Conservation (phyloP, 2,329 filamentous ascomycete genomes). For the Blastomyces emzantsi region DNA sequence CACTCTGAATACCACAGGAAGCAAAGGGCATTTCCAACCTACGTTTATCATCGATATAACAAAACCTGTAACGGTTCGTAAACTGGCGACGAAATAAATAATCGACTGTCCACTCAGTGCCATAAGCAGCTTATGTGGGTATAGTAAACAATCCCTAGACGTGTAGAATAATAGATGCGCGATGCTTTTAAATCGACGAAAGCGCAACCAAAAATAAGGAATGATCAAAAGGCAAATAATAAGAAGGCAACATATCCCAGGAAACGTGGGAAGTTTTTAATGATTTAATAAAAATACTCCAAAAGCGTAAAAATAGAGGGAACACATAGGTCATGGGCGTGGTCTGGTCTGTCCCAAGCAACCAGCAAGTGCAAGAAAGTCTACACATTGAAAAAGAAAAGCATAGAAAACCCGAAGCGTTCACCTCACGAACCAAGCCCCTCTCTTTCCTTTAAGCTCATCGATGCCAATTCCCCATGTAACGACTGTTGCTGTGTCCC, state of each 20-base stretch:
- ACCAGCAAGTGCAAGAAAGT: neutral
- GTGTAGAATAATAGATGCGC: neutral
- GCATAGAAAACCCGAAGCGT: neutral
- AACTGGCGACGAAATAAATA: neutral
- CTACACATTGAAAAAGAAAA: neutral
- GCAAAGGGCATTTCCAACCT: neutral
- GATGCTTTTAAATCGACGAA: neutral
- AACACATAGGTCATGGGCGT: neutral
- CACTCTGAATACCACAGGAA: neutral
- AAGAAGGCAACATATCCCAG: neutral
- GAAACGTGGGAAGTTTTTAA: neutral
- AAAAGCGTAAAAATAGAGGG: neutral
- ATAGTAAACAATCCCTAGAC: neutral
- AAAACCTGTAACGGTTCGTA: neutral
- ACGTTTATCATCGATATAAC: neutral
- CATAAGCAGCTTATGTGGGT: neutral
- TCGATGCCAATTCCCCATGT: neutral
- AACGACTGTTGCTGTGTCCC: neutral
- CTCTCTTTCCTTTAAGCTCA: neutral
- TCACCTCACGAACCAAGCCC: neutral
- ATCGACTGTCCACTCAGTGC: neutral
- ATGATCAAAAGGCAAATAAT: neutral
- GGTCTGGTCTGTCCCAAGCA: neutral
- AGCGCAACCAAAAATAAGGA: neutral
- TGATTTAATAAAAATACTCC: neutral